Conservation (phyloP, 2,329 filamentous ascomycete genomes). For the Penicillium sp. region DNA sequence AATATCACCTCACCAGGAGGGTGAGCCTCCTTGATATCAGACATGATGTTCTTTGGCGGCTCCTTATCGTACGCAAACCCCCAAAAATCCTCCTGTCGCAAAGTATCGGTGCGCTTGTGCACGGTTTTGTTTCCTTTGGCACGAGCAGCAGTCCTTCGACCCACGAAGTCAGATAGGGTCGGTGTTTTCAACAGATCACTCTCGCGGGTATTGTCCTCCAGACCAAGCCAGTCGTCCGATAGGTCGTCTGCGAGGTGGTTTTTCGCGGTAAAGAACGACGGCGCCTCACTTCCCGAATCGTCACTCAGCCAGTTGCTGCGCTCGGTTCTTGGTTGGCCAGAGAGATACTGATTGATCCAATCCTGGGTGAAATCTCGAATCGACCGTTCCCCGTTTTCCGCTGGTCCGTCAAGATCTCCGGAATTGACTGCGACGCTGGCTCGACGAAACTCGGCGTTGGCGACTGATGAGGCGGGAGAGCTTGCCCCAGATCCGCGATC, state of each 20-base stretch:
- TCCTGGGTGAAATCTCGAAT: constrained; percentile 72
- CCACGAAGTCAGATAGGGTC: constrained; percentile 42
- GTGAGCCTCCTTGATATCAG: constrained; percentile 33
- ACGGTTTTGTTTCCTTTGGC: constrained; percentile 36
- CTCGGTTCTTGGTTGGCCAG: constrained; percentile 70
- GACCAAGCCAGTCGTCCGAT: constrained; percentile 49
- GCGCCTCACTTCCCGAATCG: constrained; percentile 73
- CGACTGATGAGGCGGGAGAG: constrained; percentile 39
- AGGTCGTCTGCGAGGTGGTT: constrained; percentile 47
- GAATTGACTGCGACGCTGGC: constrained; percentile 32
- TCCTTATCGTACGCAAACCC: constrained; percentile 50
- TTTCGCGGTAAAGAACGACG: constrained; percentile 57
- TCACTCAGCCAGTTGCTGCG: constrained; percentile 84
- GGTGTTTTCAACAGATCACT: constrained; percentile 47
- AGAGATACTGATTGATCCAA: constrained; percentile 85
- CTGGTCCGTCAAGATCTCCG: constrained; percentile 24
- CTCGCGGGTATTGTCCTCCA: constrained; percentile 43
- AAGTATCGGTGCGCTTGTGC: constrained; percentile 46
- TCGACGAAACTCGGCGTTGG: constrained; percentile 33
- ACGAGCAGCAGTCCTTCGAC: constrained; percentile 29
- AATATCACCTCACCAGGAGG: constrained; percentile 22
- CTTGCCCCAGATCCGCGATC: constrained; percentile 37
- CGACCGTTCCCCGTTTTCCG: constrained; percentile 37
- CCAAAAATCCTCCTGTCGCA: constrained; percentile 51
- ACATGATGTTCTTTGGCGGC: constrained; percentile 37